A percentile compares a stretch with the other conserved stretches of the same genome.
phyloP scores from a whole-genome alignment of 345 rosid species.

The Noccaea bulbosa region DNA sequence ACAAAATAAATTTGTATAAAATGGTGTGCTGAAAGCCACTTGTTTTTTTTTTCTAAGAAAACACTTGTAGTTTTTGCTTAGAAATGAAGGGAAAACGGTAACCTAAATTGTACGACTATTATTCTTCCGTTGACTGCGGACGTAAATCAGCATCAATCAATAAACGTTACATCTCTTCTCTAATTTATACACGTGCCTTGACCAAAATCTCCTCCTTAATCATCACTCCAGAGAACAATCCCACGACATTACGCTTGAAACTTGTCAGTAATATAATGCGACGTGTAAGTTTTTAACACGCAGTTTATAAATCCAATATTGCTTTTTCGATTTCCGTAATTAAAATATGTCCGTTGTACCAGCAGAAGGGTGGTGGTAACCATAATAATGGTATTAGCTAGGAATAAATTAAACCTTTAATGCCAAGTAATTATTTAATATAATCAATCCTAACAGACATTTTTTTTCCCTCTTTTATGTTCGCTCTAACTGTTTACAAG shows the following conservation, averaged over 20 bases:
- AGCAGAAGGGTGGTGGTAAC: slow-evolving; percentile 26
- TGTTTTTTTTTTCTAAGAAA: too few relatives aligned
- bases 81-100: slow-evolving; percentile 20
- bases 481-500: slow-evolving; percentile 23
- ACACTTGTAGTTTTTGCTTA: slow-evolving; percentile 24
- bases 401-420: not conserved
- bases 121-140: slow-evolving; percentile 22
- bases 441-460: slow-evolving; percentile 29
- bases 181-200: slow-evolving; percentile 30
- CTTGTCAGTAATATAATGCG: slow-evolving; percentile 13
- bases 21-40: not conserved
- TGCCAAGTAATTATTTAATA: slow-evolving; percentile 24
- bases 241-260: slow-evolving; percentile 11
- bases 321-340: slow-evolving; percentile 4
- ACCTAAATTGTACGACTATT: slow-evolving; percentile 23
- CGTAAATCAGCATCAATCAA: slow-evolving; percentile 28
- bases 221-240: slow-evolving; percentile 4
- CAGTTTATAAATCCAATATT: not conserved
- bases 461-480: slow-evolving; percentile 27
- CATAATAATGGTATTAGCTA: slow-evolving; percentile 10
- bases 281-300: slow-evolving; percentile 25
- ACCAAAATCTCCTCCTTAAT: slow-evolving; percentile 24
- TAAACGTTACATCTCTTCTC: slow-evolving; percentile 8
- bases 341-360: slow-evolving; percentile 42
- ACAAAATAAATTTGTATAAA: not conserved